A percentile compares a stretch with the other conserved stretches of the same genome.
Conservation (phyloP, 805 yeast genomes). For the Lachancea waltii region DNA sequence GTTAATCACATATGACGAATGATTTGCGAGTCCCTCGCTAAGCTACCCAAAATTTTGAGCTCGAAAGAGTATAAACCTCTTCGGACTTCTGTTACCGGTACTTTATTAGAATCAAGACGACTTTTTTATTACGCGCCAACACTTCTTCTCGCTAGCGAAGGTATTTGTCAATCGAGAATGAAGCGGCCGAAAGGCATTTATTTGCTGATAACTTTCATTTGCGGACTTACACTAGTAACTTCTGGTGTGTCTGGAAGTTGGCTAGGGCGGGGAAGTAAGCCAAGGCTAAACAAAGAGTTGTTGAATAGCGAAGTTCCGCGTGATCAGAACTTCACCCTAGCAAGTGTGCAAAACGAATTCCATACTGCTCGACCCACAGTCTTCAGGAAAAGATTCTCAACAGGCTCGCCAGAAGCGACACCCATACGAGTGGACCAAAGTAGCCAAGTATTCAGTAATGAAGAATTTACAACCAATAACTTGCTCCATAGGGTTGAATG, state of each 20-base stretch:
- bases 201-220: slow-evolving; percentile 1
- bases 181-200: slow-evolving; percentile 5
- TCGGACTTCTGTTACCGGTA: not conserved
- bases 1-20: not conserved
- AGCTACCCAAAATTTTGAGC: not conserved
- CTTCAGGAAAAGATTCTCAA: slow-evolving; percentile 1
- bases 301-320: not conserved
- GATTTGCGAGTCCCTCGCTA: not conserved
- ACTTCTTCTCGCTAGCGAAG: not conserved
- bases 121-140: not conserved
- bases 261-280: slow-evolving; percentile 1
- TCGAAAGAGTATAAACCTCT: not conserved
- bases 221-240: not conserved
- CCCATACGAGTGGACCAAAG: not conserved
- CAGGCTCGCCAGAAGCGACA: not conserved
- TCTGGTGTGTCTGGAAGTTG: not conserved
- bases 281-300: not conserved
- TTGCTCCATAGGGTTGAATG: not conserved
- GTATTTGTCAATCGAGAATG: slow-evolving; percentile 1
- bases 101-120: not conserved
- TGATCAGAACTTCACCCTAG: not conserved
- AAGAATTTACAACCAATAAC: not conserved
- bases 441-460: not conserved
- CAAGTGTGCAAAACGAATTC: slow-evolving; percentile 2
- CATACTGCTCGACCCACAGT: slow-evolving; percentile 7